Evolutionary conservation across 2,329 filamentous ascomycete genomes (phyloP), one percentile per base, ranked within the genome.

Genomic region (Alternaria ethzedia): DNA sequence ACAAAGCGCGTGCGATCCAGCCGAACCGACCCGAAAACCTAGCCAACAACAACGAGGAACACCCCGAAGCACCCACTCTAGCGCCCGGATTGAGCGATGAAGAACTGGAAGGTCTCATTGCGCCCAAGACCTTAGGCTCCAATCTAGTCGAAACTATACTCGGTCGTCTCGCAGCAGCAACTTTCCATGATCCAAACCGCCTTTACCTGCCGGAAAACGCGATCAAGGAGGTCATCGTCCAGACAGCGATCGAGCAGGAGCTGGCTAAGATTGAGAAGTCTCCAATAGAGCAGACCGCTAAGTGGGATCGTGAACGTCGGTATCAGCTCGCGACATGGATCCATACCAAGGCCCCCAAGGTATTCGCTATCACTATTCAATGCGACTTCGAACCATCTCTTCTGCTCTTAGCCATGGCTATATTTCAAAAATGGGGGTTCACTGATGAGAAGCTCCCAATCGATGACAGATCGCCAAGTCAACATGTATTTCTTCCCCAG

Each of bases 101-200:
- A 0, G 43, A 44, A 3, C 5, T 44, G 7, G 11, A 44, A 3
- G 20, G 3, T 3, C 2, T 13, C 10, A 20, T 0, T 4, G 0
- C 0, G 17, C 43, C 43, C 5, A 4, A 4, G 6, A 44, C 2
- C 5, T 44, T 5, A 44, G 17, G 17, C 5, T 21, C 43, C 3
- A 6, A 45, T 21, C 43, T 45, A 21, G 45, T 12, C 23, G 15
- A 5, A 2, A 17, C 23, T 26, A 17, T 49, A 26, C 23, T 49
- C n/a, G 9, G 23, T 4, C 23, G 9, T 3, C 7, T 11, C 4
- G 45, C 11, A n/a, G 0, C 8, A n/a, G 23, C 23, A n/a, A 49
- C 23, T 1, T 49, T 49, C 15, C 45, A 49, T 3, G 45, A 49
- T 4, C 45, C 45, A 17, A 3, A 26, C 15, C 23, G 45, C 15